Conservation (phyloP, 768 basidiomycete genomes). For the Lactarius trivialis region DNA sequence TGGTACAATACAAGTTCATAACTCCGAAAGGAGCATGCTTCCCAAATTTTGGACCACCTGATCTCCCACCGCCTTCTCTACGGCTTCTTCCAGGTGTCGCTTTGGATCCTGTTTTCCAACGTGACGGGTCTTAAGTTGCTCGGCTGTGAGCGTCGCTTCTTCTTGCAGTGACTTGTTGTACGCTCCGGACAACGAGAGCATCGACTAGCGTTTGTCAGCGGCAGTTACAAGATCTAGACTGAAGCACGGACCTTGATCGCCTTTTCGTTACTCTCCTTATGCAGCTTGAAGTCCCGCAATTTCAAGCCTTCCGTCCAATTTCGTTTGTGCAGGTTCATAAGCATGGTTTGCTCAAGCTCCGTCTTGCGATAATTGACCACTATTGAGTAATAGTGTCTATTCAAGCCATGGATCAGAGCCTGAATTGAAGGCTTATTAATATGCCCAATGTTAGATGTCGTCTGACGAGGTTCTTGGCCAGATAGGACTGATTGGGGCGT, state of each 20-base stretch:
- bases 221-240: background rate
- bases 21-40: conserved; percentile 89
- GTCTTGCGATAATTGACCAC: conserved; percentile 98
- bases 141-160: conserved; percentile 88
- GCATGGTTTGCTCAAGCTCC: conserved; percentile 95
- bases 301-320: conserved; percentile 99
- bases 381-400: conserved; percentile 97
- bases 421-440: conserved; percentile 99
- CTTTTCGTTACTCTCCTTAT: conserved; percentile 86
- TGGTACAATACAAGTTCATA: conserved; percentile 38
- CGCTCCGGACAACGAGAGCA: conserved; percentile 86
- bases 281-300: conserved; percentile 80
- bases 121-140: conserved; percentile 95
- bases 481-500: conserved; percentile 83
- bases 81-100: conserved; percentile 93
- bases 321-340: conserved; percentile 97
- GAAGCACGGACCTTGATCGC: conserved; percentile 75
- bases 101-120: conserved; percentile 98
- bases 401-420: conserved; percentile 94
- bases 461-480: conserved; percentile 93
- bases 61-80: conserved; percentile 96
- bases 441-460: conserved; percentile 96
- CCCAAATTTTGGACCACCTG: conserved; percentile 94
- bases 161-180: conserved; percentile 99
- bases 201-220: conserved; percentile 47